Base-by-base conservation (phyloP, 1,139 yeast species). In the Kluyveromyces sp. region DNA sequence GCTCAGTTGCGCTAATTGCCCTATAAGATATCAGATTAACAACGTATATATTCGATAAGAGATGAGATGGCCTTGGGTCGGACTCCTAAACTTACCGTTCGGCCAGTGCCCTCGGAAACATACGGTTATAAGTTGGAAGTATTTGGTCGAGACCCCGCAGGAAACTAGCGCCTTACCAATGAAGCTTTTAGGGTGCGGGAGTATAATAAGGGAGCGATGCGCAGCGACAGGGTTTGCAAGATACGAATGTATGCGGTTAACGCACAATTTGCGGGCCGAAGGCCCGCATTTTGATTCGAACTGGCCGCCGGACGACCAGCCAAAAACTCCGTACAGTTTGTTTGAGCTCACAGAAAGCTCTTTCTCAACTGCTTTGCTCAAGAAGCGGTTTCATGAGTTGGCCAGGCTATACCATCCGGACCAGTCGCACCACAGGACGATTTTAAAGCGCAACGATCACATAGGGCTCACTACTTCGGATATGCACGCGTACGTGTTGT, bases 361-460 rank as follows among this genome's bases (percentile, higher is more conserved):
- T 3, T 38, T 38, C 15, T 30, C 28, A 7, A 30, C 15, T 15
- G 62, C 65, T 40, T 53, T 63, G 19, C 60, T 89, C 46, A 81
- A 82, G 57, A 51, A 63, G 30, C 69, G 69, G 35, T 89, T 85
- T 60, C 73, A 74, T 53, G 71, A 74, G 45, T 73, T 80, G 44
- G 92, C 94, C 13, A 87, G 85, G 61, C 59, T 80, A 6, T 89
- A 92, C 57, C 97, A 92, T 57, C 97, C 98, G 0, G 98, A 92
- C 64, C 66, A 81, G 3, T 61, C 69, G 12, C 57, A 58, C 12
- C 49, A 63, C 13, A 57, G 52, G 4, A 55, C 65, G 3, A 50
- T 63, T 12, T 57, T 68, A 19, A 37, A 46, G 20, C 37, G 40
- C 4, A 41, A 18, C 30, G 36, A 19, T 26, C 28, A 13, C 42